Base-by-base conservation (phyloP, 192 early-diverging fungal species). In the Bifiguratus adelaidae region DNA sequence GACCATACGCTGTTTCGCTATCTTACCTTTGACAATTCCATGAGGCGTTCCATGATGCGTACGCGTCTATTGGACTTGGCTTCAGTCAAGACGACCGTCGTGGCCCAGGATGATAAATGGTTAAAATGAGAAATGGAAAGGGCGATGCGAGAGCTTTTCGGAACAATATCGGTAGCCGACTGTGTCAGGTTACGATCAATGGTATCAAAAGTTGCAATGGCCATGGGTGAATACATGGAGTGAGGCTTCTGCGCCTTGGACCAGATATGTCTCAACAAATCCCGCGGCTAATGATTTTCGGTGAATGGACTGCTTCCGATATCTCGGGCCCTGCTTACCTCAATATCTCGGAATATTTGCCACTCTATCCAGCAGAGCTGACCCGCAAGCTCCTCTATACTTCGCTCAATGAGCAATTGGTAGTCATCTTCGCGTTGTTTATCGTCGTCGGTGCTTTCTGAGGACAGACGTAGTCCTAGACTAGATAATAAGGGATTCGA, bases 71-170 rank as follows among this genome's bases (percentile, higher is more conserved):
- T 80, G 22, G 71, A 60, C 49, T 84, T 81, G 9, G 59, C 41
- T 35, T 82, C 78, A 11, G 64, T 55, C 18, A 88, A 52, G 52
- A 88, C 70, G 41, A 75, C 66, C 4, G 83, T 83, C 2, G 72
- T 53, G 1, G 83, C 84, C 85, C 85, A 86, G 3, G 76, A 59
- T 4, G 80, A 82, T n/a, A 82, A 75, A 44, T 73, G 79, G 46
- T 82, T 86, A 45, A 82, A 82, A 43, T 85, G 84, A 3, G 70
- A 63, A 24, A 86, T 78, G 20, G 66, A 77, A 2, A 76, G 77
- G 30, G 74, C 72, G 56, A 74, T 13, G n/a, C n/a, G n/a, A 25
- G 47, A 24, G 53, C 57, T 45, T 49, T 46, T 32, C 33, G 60
- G 15, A 21, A 40, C 7, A 21, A 15, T 20, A 32, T 34, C 29